Evolutionary conservation across 2,329 filamentous ascomycete species (phyloP).

Genomic region (Exutisphaerella laricina): DNA sequence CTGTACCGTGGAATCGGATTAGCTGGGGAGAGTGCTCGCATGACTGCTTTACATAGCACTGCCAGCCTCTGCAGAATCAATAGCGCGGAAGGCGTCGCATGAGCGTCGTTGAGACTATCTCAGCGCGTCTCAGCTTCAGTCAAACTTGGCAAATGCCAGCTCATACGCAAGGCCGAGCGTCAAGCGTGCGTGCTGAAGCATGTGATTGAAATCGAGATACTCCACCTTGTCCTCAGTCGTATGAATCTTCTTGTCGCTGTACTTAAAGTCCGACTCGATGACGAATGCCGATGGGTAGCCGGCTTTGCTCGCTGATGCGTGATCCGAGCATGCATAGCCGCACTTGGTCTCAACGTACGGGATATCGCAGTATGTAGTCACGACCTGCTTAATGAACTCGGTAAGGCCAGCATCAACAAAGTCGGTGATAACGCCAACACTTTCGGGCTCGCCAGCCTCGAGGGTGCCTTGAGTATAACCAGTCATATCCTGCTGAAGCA

Average conservation of each 20-base stretch:
- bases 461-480: conserved; percentile 79
- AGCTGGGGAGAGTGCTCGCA: not conserved
- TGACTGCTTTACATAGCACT: conserved; percentile 2
- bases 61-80: not conserved
- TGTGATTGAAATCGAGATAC: conserved; percentile 76
- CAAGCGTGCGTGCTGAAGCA: conserved; percentile 84
- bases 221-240: conserved; percentile 65
- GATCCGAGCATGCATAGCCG: conserved; percentile 72
- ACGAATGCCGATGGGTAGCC: conserved; percentile 72
- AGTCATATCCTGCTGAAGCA: conserved; percentile 99
- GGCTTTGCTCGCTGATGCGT: conserved; percentile 66
- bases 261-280: conserved; percentile 66
- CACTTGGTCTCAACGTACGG: conserved; percentile 84
- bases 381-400: conserved; percentile 81
- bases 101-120: not conserved
- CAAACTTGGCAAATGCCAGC: conserved; percentile 69
- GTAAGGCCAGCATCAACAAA: conserved; percentile 80
- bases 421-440: conserved; percentile 87
- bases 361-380: conserved; percentile 82
- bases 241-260: conserved; percentile 62
- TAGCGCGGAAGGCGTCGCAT: too few relatives aligned
- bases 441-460: conserved; percentile 75
- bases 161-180: conserved; percentile 80
- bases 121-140: conserved; percentile 33
- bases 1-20: not conserved